phyloP scores from a whole-genome alignment of 768 basidiomycete genomes.

The Candolleomyces efflorescens region DNA sequence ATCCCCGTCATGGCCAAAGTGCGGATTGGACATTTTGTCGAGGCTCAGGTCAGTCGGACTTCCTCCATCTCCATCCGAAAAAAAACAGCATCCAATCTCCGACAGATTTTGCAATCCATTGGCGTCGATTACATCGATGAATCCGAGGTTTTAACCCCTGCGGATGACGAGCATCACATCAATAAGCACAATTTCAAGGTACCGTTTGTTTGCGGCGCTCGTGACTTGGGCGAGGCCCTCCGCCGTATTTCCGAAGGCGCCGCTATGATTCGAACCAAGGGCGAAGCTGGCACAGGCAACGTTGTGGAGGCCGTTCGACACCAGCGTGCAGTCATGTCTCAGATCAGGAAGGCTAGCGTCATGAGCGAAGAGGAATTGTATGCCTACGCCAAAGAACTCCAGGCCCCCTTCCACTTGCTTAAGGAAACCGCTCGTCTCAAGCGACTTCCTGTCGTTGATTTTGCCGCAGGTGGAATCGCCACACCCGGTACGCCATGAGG shows the following conservation, averaged over 20 bases:
- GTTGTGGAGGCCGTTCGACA: slow-evolving; percentile 95
- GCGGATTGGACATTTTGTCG: slow-evolving; percentile 96
- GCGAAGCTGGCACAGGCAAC: slow-evolving; percentile 86
- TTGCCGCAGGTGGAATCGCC: slow-evolving; percentile 92
- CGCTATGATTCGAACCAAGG: slow-evolving; percentile 98
- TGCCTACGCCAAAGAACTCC: slow-evolving; percentile 85
- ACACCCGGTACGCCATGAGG: slow-evolving; percentile 62
- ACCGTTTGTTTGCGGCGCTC: slow-evolving; percentile 94
- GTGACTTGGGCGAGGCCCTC: slow-evolving; percentile 93
- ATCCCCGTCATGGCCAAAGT: slow-evolving; percentile 97
- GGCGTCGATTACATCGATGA: slow-evolving; percentile 98
- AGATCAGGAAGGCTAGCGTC: slow-evolving; percentile 79
- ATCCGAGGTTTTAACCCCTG: slow-evolving; percentile 91
- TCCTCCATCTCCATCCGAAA: background rate
- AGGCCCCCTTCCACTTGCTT: slow-evolving; percentile 91
- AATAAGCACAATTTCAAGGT: slow-evolving; percentile 95
- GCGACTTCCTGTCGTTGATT: slow-evolving; percentile 92
- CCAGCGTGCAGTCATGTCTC: slow-evolving; percentile 74
- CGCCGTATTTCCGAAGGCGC: slow-evolving; percentile 97
- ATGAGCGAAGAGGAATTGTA: slow-evolving; percentile 97
- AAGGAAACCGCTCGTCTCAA: slow-evolving; percentile 95
- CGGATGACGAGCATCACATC: slow-evolving; percentile 95
- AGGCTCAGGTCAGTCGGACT: slow-evolving; percentile 69
- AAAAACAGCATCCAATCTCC: background rate
- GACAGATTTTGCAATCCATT: slow-evolving; percentile 85